Evolutionary conservation across 1,139 yeast species (phyloP).

Genomic region (Meyerozyma sp.): DNA sequence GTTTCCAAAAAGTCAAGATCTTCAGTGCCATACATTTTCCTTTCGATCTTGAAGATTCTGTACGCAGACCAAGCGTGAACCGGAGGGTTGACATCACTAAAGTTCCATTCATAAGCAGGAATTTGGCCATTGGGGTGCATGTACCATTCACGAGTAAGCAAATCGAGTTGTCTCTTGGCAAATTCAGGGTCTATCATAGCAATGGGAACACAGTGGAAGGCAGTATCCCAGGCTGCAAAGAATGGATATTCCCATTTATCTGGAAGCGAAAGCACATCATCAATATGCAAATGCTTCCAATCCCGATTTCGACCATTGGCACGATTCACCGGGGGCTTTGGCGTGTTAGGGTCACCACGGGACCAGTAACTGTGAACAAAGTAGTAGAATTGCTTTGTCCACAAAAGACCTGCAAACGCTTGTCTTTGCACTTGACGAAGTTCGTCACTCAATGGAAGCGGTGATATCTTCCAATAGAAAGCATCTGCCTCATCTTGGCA

Average conservation of each 20-base stretch:
- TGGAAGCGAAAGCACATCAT: constrained; percentile 85
- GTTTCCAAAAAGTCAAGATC: constrained; percentile 85
- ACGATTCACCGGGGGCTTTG: constrained; percentile 25
- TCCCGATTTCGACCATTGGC: constrained; percentile 33
- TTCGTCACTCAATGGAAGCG: constrained; percentile 79
- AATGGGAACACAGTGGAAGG: constrained; percentile 91
- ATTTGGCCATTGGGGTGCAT: constrained; percentile 99
- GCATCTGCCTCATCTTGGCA: constrained; percentile 92
- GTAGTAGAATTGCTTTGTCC: constrained; percentile 93
- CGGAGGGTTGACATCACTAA: constrained; percentile 93
- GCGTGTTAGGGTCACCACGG: constrained; percentile 77
- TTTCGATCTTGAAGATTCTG: constrained; percentile 83
- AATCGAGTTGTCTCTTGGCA: constrained; percentile 85
- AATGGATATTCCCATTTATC: constrained; percentile 98
- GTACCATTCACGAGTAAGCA: constrained; percentile 92
- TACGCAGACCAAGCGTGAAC: constrained; percentile 97
- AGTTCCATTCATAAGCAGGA: constrained; percentile 98
- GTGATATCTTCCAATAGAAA: constrained; percentile 86
- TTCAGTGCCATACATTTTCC: constrained; percentile 78
- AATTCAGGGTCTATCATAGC: constrained; percentile 95
- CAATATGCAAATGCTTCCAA: constrained; percentile 88
- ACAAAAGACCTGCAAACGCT: constrained; percentile 88
- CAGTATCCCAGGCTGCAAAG: constrained; percentile 97
- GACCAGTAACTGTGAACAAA: constrained; percentile 88
- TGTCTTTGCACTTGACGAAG: constrained; percentile 86